Evolutionary conservation across 768 basidiomycete species (phyloP).

Genomic region (Gymnopilus junonius): DNA sequence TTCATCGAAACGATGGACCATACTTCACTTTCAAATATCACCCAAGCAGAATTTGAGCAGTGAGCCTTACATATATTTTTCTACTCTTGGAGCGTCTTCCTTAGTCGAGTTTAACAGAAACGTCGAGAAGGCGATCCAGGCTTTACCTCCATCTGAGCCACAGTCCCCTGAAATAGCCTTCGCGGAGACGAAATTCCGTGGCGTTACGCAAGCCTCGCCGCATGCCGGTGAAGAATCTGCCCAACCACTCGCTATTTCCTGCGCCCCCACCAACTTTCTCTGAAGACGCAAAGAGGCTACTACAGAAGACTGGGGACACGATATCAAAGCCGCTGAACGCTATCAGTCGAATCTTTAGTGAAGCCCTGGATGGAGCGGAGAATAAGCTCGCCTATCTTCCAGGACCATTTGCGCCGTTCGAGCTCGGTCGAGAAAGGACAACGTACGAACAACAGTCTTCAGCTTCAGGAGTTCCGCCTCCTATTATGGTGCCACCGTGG

Average conservation of each 20-base stretch:
- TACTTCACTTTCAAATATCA: slow-evolving; percentile 90
- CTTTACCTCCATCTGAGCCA: slow-evolving; percentile 49
- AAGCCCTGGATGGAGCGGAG: slow-evolving; percentile 76
- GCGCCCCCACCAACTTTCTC: slow-evolving; percentile 55
- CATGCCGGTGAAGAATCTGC: slow-evolving; percentile 92
- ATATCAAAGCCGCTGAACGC: slow-evolving; percentile 92
- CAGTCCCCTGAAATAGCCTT: slow-evolving; percentile 38
- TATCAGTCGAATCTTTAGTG: slow-evolving; percentile 85
- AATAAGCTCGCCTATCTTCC: slow-evolving; percentile 68
- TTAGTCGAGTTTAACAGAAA: slow-evolving; percentile 36
- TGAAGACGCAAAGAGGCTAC: slow-evolving; percentile 79
- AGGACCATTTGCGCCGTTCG: slow-evolving; percentile 72
- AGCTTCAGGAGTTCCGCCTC: slow-evolving; percentile 23
- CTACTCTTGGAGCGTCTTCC: not conserved
- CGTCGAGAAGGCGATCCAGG: slow-evolving; percentile 56
- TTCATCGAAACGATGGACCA: slow-evolving; percentile 99
- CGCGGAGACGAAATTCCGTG: slow-evolving; percentile 26
- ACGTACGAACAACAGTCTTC: slow-evolving; percentile 32
- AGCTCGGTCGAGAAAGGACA: slow-evolving; percentile 58
- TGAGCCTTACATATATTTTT: slow-evolving; percentile 29
- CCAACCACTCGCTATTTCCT: slow-evolving; percentile 69
- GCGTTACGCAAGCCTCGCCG: slow-evolving; percentile 36
- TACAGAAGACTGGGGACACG: slow-evolving; percentile 90
- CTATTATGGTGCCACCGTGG: slow-evolving; percentile 37
- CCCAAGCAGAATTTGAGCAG: slow-evolving; percentile 92